Percentiles rank a stretch among this genome's conserved stretches.
Evolutionary conservation across 257 asterid species (phyloP).

Genomic region (Fraxinus excelsior): DNA sequence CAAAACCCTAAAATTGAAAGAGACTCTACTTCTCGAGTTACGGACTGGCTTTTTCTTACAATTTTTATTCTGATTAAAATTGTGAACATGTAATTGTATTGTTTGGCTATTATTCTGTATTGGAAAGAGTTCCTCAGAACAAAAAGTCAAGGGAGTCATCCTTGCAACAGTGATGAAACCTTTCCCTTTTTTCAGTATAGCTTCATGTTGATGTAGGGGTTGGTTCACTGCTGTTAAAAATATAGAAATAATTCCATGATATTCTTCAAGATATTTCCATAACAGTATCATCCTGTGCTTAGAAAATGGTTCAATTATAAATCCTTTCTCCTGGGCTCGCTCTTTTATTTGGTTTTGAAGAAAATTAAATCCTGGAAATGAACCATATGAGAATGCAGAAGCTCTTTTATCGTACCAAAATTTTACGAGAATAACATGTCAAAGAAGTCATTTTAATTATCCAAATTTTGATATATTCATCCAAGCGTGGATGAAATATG

Average conservation of each 20-base stretch:
- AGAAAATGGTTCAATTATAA: too few species aligned
- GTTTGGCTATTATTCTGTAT: neutral
- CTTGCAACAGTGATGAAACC: neutral
- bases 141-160: neutral
- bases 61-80: neutral
- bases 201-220: neutral
- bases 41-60: neutral
- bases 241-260: neutral
- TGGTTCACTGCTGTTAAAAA: too few species aligned
- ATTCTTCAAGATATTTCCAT: neutral
- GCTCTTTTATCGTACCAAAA: too few species aligned
- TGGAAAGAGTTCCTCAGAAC: neutral
- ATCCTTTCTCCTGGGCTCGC: too few species aligned
- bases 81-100: neutral
- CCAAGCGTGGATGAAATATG: too few species aligned
- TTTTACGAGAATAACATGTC: too few species aligned
- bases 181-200: neutral
- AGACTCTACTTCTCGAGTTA: neutral
- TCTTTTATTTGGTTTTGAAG: too few species aligned
- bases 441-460: too few species aligned
- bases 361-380: too few species aligned
- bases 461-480: too few species aligned
- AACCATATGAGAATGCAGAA: too few species aligned
- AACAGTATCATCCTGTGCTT: too few species aligned
- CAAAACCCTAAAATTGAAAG: neutral